phyloP scores from a whole-genome alignment of 371 early-diverging fungal genomes.

The Homolaphlyctis polyrhiza region DNA sequence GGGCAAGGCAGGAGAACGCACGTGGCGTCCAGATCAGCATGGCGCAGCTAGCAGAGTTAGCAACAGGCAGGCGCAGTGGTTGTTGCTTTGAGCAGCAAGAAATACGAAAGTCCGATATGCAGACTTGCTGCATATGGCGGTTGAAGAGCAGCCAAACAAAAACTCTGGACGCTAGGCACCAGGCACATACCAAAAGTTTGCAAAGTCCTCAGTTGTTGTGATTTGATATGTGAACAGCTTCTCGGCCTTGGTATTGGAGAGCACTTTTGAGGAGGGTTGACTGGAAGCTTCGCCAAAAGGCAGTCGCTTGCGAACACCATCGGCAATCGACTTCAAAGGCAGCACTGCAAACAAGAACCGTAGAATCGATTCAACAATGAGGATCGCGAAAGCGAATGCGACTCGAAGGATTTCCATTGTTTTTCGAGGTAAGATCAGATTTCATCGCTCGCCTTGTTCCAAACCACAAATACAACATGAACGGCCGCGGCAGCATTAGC shows the following conservation, averaged over 20 bases:
- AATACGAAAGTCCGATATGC: no score
- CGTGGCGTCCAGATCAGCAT: no score
- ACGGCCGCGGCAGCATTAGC: background rate
- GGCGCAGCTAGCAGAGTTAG: no score
- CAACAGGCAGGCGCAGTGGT: no score
- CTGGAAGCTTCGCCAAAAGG: background rate
- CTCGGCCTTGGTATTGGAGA: background rate
- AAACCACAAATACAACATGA: background rate
- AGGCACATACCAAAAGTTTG: constrained; percentile 7
- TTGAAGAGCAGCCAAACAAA: constrained; percentile 4
- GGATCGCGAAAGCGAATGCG: constrained; percentile 60
- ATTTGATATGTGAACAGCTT: background rate
- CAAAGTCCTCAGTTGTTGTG: background rate
- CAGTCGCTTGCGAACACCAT: constrained; percentile 11
- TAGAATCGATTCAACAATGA: constrained; percentile 61
- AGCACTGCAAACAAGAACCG: constrained; percentile 61
- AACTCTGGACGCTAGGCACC: no score
- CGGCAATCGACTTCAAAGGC: constrained; percentile 33
- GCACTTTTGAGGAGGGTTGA: background rate
- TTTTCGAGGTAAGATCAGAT: no score
- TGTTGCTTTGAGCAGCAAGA: no score
- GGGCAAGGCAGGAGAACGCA: no score
- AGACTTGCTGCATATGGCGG: no score
- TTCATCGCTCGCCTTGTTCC: no score
- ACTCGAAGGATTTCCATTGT: no score